These are phyloP conservation scores for Funneliformis caledonium DNA, from an alignment of 371 early-diverging fungal genomes.

Conservation along the genomic window DNA sequence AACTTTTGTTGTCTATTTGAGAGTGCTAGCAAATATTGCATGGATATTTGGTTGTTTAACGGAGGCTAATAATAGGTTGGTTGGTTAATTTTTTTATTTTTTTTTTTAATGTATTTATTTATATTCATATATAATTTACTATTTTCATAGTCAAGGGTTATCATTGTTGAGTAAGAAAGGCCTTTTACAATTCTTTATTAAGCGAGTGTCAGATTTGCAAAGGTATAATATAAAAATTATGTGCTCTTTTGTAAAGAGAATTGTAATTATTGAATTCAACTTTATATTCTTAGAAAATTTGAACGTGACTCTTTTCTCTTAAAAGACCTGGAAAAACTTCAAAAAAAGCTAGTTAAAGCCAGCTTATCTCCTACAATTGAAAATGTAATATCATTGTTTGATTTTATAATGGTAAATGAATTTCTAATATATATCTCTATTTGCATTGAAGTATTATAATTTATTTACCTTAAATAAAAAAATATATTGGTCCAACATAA, in stretches of 20 bases:
- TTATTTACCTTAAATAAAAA: neutral
- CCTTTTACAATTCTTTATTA: slow-evolving; percentile 48
- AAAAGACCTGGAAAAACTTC: slow-evolving; percentile 41
- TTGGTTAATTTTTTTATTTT: neutral
- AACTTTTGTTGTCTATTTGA: slow-evolving; percentile 50
- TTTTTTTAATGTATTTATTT: neutral
- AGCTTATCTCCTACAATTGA: slow-evolving; percentile 43
- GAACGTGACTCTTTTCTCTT: slow-evolving; percentile 39
- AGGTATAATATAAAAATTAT: slow-evolving; percentile 37
- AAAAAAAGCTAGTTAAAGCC: slow-evolving; percentile 44
- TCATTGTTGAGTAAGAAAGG: slow-evolving; percentile 45
- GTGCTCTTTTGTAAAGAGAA: neutral
- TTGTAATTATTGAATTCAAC: neutral
- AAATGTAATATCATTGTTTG: slow-evolving; percentile 46
- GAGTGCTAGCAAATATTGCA: slow-evolving; percentile 51
- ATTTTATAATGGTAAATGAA: slow-evolving; percentile 47
- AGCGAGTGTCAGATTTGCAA: slow-evolving; percentile 47
- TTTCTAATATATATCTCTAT: slow-evolving; percentile 6
- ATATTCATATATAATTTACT: neutral
- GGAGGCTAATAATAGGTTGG: slow-evolving; percentile 52
- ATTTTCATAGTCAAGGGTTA: slow-evolving; percentile 28
- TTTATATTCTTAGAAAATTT: slow-evolving; percentile 38
- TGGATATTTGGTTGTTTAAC: slow-evolving; percentile 54
- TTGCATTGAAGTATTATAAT: neutral
- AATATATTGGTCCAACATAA: neutral